A percentile compares a stretch with the other conserved stretches of the same genome.
These are phyloP conservation scores for Vitis labrusca DNA, from an alignment of 164 flowering plant species.

Conservation along the genomic window DNA sequence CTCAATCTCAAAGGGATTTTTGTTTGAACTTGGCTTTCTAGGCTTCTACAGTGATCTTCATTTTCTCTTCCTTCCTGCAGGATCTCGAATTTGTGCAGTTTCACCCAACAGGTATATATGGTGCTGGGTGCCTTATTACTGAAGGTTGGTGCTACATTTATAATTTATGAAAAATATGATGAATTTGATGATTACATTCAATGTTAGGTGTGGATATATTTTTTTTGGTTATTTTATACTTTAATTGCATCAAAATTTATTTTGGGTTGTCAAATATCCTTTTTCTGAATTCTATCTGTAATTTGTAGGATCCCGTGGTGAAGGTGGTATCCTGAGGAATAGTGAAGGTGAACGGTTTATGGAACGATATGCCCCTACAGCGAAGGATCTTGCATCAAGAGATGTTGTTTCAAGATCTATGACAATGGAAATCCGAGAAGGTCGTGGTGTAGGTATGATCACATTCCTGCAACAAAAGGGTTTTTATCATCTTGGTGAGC, in stretches of 20 bases:
- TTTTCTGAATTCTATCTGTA: slow-evolving; percentile 9
- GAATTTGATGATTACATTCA: neutral
- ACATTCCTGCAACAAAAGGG: neutral
- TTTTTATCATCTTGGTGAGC: neutral
- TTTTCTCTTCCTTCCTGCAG: slow-evolving; percentile 38
- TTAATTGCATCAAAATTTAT: neutral
- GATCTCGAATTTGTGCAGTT: slow-evolving; percentile 98
- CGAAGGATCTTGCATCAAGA: slow-evolving; percentile 99
- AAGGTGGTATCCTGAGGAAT: slow-evolving; percentile 96
- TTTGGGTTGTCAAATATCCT: neutral
- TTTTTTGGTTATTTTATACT: neutral
- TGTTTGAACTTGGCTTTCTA: neutral
- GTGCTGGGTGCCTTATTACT: slow-evolving; percentile 97
- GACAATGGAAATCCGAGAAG: slow-evolving; percentile 99
- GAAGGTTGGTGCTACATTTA: slow-evolving; percentile 57
- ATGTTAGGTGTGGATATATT: neutral
- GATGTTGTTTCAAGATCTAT: slow-evolving; percentile 99
- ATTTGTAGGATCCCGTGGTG: slow-evolving; percentile 91
- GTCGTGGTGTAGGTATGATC: slow-evolving; percentile 96
- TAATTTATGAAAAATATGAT: neutral
- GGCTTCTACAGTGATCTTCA: neutral
- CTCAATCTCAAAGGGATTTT: neutral
- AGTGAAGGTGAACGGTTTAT: slow-evolving; percentile 99
- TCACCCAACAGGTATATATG: slow-evolving; percentile 96
- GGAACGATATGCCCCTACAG: slow-evolving; percentile 99